phyloP scores from a whole-genome alignment of 116 monocot genomes.

The Cymodocea nodosa region DNA sequence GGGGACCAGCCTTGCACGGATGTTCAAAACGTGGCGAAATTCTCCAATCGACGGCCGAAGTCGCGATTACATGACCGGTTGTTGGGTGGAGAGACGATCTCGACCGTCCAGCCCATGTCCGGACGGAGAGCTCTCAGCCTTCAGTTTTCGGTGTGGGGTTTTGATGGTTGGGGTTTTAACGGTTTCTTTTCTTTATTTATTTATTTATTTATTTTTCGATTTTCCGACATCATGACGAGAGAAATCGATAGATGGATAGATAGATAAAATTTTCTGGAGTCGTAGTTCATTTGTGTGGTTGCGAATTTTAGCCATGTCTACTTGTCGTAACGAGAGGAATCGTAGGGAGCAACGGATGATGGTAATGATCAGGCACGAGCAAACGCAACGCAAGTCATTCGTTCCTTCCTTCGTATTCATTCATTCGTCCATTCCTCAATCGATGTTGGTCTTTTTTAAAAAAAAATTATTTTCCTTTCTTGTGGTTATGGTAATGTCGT shows the following conservation, averaged over 20 bases:
- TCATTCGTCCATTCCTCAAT: too few relatives aligned
- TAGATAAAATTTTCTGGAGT: not conserved
- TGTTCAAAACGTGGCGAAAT: not conserved
- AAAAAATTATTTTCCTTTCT: not conserved
- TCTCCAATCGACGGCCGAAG: not conserved
- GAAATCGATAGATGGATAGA: too few relatives aligned
- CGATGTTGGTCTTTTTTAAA: not conserved
- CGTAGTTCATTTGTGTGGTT: not conserved
- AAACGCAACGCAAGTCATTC: too few relatives aligned
- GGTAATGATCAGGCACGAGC: not conserved
- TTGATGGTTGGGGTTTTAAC: conserved; percentile 3
- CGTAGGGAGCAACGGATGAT: not conserved
- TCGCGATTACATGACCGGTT: not conserved
- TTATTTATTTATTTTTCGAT: too few relatives aligned
- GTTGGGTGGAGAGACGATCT: not conserved
- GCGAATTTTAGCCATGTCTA: not conserved
- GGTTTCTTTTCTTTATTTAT: not conserved
- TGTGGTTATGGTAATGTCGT: too few relatives aligned
- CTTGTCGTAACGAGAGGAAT: not conserved
- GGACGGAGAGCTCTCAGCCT: not conserved
- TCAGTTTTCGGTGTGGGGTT: not conserved
- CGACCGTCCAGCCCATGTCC: not conserved
- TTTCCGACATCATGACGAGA: too few relatives aligned
- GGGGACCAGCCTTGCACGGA: not conserved
- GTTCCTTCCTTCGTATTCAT: too few relatives aligned